Evolutionary conservation across 1,139 yeast species (phyloP), one percentile per base, ranked within the genome.

Genomic region (Petasospora rhodanensis): DNA sequence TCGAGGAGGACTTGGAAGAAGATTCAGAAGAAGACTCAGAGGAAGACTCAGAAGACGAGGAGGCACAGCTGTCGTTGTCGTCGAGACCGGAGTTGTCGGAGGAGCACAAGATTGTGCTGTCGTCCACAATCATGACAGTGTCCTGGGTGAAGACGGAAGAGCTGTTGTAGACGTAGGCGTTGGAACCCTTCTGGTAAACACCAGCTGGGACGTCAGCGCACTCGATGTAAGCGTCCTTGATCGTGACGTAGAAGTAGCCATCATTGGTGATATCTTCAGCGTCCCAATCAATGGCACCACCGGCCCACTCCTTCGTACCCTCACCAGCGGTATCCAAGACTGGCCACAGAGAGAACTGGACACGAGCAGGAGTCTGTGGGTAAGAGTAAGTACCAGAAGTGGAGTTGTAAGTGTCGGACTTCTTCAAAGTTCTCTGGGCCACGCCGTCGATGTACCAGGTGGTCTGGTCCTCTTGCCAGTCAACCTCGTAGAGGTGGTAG

Each of bases 291-390:
- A 87, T 75, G 7, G 53, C 64, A 52, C 96, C 96, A 54, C 97
- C 96, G 24, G 96, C 95, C 96, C 96, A 89, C 46, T 73, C 81
- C 45, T 79, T 69, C 14, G 96, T 89, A 55, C 96, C 97, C 29
- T 66, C 61, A 23, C 77, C 78, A 55, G 76, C 76, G 30, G 66
- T 48, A 13, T 73, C 60, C 38, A 96, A 95, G 56, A 84, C 96
- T 6, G 96, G 95, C 97, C 97, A 89, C 40, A 89, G 58, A 6
- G 95, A 86, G 38, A 85, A 61, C 62, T 89, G 95, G 38, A 89
- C 62, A 53, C 94, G 74, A 32, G 89, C 68, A 4, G 97, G 97
- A 7, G 96, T 86, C 62, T 85, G 93, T 13, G 96, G 96, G 64
- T 57, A 89, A 41, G 62, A 59, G 62, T 78, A 85, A 14, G 53